These are phyloP conservation scores for Plantago elongata DNA, from an alignment of 257 asterid genomes.

Conservation along the genomic window DNA sequence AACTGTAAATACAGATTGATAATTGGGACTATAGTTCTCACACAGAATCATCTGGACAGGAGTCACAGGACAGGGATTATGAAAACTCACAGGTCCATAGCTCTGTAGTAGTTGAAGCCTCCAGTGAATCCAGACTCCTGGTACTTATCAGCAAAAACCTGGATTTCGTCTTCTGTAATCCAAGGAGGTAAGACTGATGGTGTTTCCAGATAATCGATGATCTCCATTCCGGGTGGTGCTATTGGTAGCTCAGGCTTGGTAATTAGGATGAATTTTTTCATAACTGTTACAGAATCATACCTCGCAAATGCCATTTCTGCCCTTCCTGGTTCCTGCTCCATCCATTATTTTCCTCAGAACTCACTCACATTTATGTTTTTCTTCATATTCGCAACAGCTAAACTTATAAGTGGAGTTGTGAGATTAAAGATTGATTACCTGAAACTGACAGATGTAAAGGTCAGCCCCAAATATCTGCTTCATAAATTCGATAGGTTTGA, in stretches of 20 bases:
- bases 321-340: conserved; percentile 41
- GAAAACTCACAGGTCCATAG: conserved; percentile 40
- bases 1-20: background rate
- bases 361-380: background rate
- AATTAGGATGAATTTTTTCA: conserved; percentile 41
- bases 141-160: conserved; percentile 44
- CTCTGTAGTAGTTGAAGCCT: conserved; percentile 40
- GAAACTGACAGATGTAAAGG: conserved; percentile 41
- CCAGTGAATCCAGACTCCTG: conserved; percentile 53
- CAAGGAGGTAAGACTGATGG: conserved; percentile 37
- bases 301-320: conserved; percentile 47
- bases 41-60: background rate
- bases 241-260: conserved; percentile 27
- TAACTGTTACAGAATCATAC: conserved; percentile 34
- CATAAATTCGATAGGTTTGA: conserved; percentile 26
- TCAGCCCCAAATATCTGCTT: conserved; percentile 42
- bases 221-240: conserved; percentile 44
- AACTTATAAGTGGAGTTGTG: background rate
- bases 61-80: background rate
- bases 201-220: conserved; percentile 36
- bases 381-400: no score
- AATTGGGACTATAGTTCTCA: background rate
- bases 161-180: conserved; percentile 49
- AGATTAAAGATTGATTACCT: conserved; percentile 20
- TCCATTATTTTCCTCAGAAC: background rate